Base-by-base conservation (phyloP, 345 rosid species). In the Noccaea caerulescens region DNA sequence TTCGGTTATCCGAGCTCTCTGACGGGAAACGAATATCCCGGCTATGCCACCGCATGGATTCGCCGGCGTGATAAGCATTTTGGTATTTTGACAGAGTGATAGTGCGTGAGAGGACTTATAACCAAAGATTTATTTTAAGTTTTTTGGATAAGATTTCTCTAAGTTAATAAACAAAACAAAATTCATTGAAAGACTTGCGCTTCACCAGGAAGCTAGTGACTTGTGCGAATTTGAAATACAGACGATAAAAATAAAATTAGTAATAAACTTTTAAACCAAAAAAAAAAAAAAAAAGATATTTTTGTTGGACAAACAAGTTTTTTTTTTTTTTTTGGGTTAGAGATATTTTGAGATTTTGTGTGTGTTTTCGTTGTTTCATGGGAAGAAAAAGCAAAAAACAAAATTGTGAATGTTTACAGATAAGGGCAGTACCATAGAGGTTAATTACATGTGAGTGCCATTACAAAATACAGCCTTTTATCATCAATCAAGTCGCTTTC, bases 61-160 rank as follows among this genome's bases (percentile, higher is more conserved):
- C 53, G 23, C 46, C 69, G 70, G 58, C 14, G 74, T 62, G 46
- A 61, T n/a, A 49, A 45, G 79, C 79, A 75, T 75, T 75, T 45
- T 14, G 30, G 27, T 34, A 27, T 18, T 16, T 39, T 42, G 32
- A 32, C 47, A 23, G 58, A 20, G 49, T 33, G 43, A 46, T 16
- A 16, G 10, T 16, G 14, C 16, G 7, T 18, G 44, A 43, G 64
- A 55, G 63, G 57, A 27, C 30, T 27, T 27, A 27, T 65, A 34
- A 64, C 71, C 63, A 72, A 36, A 23, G 70, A 18, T 32, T 70
- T 59, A 1, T 34, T 20, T 20, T 11, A 13, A 2, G n/a, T 12
- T 8, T 20, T 44, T 23, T 4, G 47, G 76, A 72, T 72, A 72
- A 63, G 76, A 25, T 54, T 13, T 27, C 30, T 27, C 4, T 27